Evolutionary conservation across 106 monocot species (phyloP), one percentile per base, ranked within the genome.

Genomic region (Dendrobium chrysotoxum): DNA sequence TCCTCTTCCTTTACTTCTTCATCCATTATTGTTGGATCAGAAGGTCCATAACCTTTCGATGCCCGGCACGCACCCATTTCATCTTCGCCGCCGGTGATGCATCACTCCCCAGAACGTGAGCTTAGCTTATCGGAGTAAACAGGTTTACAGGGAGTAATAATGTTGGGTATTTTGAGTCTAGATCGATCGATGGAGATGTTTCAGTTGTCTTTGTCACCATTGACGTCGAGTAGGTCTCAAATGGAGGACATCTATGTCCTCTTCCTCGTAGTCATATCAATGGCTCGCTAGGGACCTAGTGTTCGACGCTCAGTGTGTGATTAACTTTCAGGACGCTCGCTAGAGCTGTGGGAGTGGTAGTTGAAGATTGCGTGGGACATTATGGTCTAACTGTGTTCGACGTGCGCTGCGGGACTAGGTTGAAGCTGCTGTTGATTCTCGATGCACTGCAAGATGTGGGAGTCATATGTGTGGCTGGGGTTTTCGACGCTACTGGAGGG

Each of bases 1-100:
- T 83, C 64, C 80, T 85, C 79, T 86, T 90, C 76, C 83, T 90
- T 65, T 90, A 87, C 71, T 72, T 90, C 78, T 85, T 83, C 46
- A 85, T 81, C 30, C 87, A 75, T 77, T 30, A 77, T 28, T 85
- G 75, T 78, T 78, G 80, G 77, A 28, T 46, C 4, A 30, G 25
- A 10, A 12, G 68, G 47, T 70, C 18, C 44, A 21, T 39, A n/a
- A 6, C 18, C 35, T 0, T 18, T 20, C 40, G 5, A 40, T 20
- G 65, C n/a, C 65, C 7, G 1, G 75, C 70, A 21, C 20, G 3
- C 18, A 4, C 71, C 35, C 78, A 31, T 15, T 46, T 64, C 58
- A 23, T 61, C 41, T 78, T 78, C 55, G 68, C 70, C 0, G 5
- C 70, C 57, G 23, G 47, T 38, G 79, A 74, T 20, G 45, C 45